phyloP scores from a whole-genome alignment of 2,329 filamentous ascomycete genomes.

The Helotiales sp. region DNA sequence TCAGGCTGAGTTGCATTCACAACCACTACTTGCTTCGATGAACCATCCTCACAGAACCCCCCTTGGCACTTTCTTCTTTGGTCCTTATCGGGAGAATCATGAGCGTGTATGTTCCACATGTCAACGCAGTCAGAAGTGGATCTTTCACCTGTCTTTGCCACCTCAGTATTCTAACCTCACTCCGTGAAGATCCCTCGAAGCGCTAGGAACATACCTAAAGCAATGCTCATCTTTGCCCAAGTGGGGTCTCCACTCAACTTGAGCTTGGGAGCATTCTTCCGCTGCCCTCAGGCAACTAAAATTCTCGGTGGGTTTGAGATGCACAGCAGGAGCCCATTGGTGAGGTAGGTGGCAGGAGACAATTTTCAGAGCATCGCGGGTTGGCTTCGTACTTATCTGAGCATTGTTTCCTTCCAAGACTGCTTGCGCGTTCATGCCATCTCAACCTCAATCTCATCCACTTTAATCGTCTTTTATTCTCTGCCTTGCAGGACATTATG shows the following conservation, averaged over 20 bases:
- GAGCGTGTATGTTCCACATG: not conserved
- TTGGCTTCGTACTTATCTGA: constrained; percentile 3
- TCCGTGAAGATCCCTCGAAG: constrained; percentile 1
- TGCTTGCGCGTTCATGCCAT: not conserved
- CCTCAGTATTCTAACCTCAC: not conserved
- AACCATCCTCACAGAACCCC: no score
- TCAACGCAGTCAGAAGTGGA: not conserved
- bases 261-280: constrained; percentile 1
- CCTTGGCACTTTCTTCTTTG: no score
- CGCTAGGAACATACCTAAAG: not conserved
- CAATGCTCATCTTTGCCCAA: not conserved
- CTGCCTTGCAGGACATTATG: constrained; percentile 1
- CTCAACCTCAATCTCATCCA: not conserved
- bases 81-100: no score
- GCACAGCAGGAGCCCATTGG: not conserved
- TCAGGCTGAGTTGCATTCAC: no score
- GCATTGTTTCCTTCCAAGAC: not conserved
- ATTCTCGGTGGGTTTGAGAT: not conserved
- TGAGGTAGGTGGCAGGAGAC: constrained; percentile 6
- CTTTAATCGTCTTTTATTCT: constrained; percentile 1
- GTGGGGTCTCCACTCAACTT: not conserved
- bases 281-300: not conserved
- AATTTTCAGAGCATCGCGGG: not conserved
- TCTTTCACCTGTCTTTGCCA: not conserved
- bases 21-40: no score